phyloP scores from a whole-genome alignment of 2,329 filamentous ascomycete genomes.

The Alternaria arborescens region DNA sequence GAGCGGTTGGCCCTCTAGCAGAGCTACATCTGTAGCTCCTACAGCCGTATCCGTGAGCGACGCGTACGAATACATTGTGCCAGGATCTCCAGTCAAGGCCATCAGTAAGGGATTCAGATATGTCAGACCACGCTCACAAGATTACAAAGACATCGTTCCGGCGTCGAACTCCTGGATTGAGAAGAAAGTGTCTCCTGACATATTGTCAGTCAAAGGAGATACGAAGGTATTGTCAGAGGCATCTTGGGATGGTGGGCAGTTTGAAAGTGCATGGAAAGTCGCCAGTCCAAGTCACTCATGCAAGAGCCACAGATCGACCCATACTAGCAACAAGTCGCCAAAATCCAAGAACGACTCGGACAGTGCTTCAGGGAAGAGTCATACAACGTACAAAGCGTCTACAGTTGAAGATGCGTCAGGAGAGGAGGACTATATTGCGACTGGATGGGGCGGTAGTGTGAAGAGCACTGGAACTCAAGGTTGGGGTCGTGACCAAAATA shows the following conservation, averaged over 20 bases:
- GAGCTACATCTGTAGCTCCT: background rate
- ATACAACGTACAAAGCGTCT: constrained; percentile 32
- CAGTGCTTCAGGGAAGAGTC: constrained; percentile 15
- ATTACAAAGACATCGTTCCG: background rate
- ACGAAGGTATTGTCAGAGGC: background rate
- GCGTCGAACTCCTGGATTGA: background rate
- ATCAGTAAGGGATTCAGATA: constrained; percentile 4
- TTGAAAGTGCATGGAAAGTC: constrained; percentile 4
- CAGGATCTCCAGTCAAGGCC: background rate
- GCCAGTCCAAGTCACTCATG: constrained; percentile 4
- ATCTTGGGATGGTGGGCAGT: background rate
- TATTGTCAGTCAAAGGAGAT: constrained; percentile 5
- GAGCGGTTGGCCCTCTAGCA: constrained; percentile 22
- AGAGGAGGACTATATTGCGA: background rate
- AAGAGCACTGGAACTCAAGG: background rate
- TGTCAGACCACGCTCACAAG: background rate
- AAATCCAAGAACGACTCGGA: constrained; percentile 3
- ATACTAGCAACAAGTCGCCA: background rate
- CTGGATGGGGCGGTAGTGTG: constrained; percentile 9
- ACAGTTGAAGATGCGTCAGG: constrained; percentile 32
- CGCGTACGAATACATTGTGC: background rate
- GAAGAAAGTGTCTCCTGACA: constrained; percentile 10
- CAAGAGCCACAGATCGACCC: constrained; percentile 5
- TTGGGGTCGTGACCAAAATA: background rate
- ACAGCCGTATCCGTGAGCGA: background rate